Evolutionary conservation across 2,329 filamentous ascomycete genomes (phyloP), one percentile per base, ranked within the genome.

Genomic region (Cordyceps cicadae): DNA sequence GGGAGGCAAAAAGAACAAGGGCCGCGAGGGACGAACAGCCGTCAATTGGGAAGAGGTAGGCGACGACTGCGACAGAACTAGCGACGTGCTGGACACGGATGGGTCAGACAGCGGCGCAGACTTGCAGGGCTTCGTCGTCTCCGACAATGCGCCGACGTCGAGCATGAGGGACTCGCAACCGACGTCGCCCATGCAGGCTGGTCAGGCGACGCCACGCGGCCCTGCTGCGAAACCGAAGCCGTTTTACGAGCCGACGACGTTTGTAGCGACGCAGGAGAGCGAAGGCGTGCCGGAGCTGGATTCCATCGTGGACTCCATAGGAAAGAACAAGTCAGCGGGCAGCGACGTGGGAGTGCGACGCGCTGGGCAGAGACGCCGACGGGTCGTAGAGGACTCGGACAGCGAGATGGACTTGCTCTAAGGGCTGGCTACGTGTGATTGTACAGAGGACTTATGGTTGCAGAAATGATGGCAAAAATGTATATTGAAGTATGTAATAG

Each of bases 81-180:
- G 78, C 64, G 79, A 81, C 63, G 64, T 76, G 60, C 68, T 76
- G 62, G 75, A 77, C 54, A 75, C 72, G 19, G 75, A 78, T 63
- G 79, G 75, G 15, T 80, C 77, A 0, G 80, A 82, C 61, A 73
- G 75, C 62, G 79, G 77, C 14, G 74, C 71, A 50, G 81, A 83
- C 64, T 69, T 84, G 15, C 61, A 82, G 65, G 75, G 84, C 73
- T 81, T 89, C 72, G 68, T 89, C 67, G 76, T 86, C 67, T 70
- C 75, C 64, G 71, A 85, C 70, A 71, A 85, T 62, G 68, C 70
- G 41, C 63, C 71, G 5, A 67, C 68, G 0, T 77, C 75, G 1
- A 76, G 76, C 64, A 70, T 71, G 65, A 68, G 63, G 34, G 68
- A 71, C 15, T 71, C 69, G 6, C 64, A 65, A 34, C 67, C 67